Evolutionary conservation across 2,329 filamentous ascomycete species (phyloP), one percentile per base, ranked within the genome.

Genomic region (Grosmannia penicillata): DNA sequence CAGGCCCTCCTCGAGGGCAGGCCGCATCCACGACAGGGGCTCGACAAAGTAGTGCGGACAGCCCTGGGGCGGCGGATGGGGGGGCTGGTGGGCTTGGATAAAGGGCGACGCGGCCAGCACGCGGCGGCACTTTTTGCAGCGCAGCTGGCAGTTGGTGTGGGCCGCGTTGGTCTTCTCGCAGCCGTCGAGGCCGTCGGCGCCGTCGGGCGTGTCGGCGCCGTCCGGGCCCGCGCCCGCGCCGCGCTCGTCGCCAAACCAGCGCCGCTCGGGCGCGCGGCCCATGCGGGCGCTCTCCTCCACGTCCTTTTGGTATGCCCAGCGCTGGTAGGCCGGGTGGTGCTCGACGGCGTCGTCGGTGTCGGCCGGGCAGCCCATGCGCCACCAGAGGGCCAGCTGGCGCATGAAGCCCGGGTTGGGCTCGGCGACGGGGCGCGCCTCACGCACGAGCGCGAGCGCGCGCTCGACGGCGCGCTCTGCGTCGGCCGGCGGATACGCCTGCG

Each of bases 381-480:
- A 81, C 66, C 89, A 98, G 38, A 96, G 65, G 48, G 80, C 68
- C 6, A 98, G 69, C 58, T 98, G 91, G 36, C 75, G 65, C 76
- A 89, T 86, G 66, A 98, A 98, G 22, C 87, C 89, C 24, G 75
- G 64, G 55, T 98, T 98, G 4, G 91, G 91, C 52, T 93, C 84
- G 43, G 81, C 87, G 39, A 91, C 72, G 14, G 81, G 74, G 28
- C 89, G 75, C 31, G 70, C 72, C 53, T 78, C 61, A 38, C 77
- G 75, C 36, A 96, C 65, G 47, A 79, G 68, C 21, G 67, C 63
- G 36, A 96, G 62, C 3, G 87, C 86, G 33, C 56, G 54, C n/a
- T 52, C 43, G 5, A 74, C 67, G 18, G 81, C 75, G 8, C 59
- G 56, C 5, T 46, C 40, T 3, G 66, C 60, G 4, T 60, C 61